Evolutionary conservation across 371 early-diverging fungal genomes (phyloP).

Genomic region (Rhizopus stolonifer): DNA sequence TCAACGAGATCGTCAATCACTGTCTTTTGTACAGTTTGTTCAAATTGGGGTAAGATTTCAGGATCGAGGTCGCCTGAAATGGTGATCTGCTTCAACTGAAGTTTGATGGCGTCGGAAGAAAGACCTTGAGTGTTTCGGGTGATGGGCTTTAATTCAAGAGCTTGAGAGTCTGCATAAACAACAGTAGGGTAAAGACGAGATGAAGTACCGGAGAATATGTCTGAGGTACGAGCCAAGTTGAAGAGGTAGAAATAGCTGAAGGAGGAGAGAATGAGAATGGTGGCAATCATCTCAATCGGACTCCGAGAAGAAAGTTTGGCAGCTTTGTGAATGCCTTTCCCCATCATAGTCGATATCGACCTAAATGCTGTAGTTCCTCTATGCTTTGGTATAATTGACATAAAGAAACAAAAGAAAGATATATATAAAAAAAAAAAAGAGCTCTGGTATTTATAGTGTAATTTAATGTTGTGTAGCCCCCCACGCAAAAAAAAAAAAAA

Average conservation of each 20-base stretch:
- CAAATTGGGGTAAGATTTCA: slow-evolving; percentile 27
- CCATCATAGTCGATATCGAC: slow-evolving; percentile 27
- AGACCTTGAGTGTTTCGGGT: slow-evolving; percentile 26
- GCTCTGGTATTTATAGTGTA: neutral
- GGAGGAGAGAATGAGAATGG: slow-evolving; percentile 71
- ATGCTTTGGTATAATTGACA: slow-evolving; percentile 20
- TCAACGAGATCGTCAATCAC: slow-evolving; percentile 49
- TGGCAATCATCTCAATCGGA: slow-evolving; percentile 83
- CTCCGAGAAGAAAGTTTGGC: slow-evolving; percentile 46
- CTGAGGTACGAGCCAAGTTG: slow-evolving; percentile 70
- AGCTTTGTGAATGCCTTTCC: slow-evolving; percentile 32
- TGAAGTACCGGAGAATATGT: slow-evolving; percentile 59
- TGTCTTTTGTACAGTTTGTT: slow-evolving; percentile 29
- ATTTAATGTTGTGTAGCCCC: slow-evolving; percentile 1
- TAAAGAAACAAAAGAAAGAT: slow-evolving; percentile 5
- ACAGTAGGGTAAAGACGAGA: slow-evolving; percentile 55
- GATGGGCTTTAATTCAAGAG: slow-evolving; percentile 33
- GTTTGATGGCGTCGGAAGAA: slow-evolving; percentile 48
- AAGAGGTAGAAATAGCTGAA: slow-evolving; percentile 78
- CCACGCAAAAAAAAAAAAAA: neutral
- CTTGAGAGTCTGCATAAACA: slow-evolving; percentile 45
- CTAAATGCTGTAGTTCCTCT: slow-evolving; percentile 28
- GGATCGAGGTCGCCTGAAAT: slow-evolving; percentile 30
- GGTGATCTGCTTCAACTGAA: slow-evolving; percentile 55
- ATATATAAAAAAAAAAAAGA: neutral